phyloP scores from a whole-genome alignment of 257 asterid genomes.

The Avicennia marina region DNA sequence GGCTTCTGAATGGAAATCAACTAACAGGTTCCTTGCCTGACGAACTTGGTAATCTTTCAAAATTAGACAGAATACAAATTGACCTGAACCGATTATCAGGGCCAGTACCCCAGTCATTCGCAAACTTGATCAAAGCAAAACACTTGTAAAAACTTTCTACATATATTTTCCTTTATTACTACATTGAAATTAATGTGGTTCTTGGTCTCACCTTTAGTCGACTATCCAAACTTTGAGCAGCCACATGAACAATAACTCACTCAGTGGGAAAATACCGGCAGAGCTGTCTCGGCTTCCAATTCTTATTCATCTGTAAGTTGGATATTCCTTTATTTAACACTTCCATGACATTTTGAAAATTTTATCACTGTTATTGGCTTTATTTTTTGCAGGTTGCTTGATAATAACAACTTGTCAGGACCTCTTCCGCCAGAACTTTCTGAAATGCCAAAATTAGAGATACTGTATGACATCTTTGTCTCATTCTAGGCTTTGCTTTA shows the following conservation, averaged over 20 bases:
- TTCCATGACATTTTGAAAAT: conserved; percentile 10
- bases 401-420: conserved; percentile 92
- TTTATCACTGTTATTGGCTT: conserved; percentile 6
- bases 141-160: conserved; percentile 58
- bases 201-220: not conserved
- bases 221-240: conserved; percentile 42
- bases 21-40: conserved; percentile 90
- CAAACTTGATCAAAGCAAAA: conserved; percentile 53
- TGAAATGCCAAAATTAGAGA: conserved; percentile 48
- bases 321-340: not conserved
- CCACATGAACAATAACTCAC: conserved; percentile 97
- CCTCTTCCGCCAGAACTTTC: conserved; percentile 65
- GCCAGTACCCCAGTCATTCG: conserved; percentile 68
- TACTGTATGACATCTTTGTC: conserved; percentile 56
- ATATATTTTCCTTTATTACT: not conserved
- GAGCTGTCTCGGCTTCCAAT: conserved; percentile 75
- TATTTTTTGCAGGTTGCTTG: conserved; percentile 74
- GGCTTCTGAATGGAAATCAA: conserved; percentile 93
- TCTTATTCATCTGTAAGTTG: conserved; percentile 91
- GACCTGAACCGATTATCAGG: conserved; percentile 90
- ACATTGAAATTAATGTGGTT: not conserved
- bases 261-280: conserved; percentile 82
- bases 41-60: conserved; percentile 79
- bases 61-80: conserved; percentile 88
- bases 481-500: not conserved